Conservation (phyloP, 345 rosid species). For the Pistacia integerrima region DNA sequence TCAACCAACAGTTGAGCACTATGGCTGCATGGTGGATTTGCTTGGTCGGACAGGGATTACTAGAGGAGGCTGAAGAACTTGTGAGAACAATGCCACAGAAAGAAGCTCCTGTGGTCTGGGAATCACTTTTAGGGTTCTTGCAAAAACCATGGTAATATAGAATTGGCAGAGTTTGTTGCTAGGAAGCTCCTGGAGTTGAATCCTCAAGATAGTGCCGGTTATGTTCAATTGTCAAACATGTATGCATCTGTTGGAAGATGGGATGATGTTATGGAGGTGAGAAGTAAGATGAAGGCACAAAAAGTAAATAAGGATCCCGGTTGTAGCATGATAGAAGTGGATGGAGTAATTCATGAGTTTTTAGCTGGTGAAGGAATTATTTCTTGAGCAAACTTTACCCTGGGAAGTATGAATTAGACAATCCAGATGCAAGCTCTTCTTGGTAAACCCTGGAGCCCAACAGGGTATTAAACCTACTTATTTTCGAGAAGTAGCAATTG, state of each 20-base stretch:
- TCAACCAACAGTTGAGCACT: slow-evolving; percentile 52
- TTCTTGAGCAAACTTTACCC: slow-evolving; percentile 24
- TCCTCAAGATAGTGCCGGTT: slow-evolving; percentile 35
- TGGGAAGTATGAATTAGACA: background rate
- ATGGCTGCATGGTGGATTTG: slow-evolving; percentile 57
- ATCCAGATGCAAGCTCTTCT: background rate
- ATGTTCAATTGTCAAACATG: slow-evolving; percentile 45
- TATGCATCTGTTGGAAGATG: slow-evolving; percentile 44
- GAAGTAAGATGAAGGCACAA: slow-evolving; percentile 39
- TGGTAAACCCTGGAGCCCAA: background rate
- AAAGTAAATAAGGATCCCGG: slow-evolving; percentile 44
- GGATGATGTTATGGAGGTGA: slow-evolving; percentile 38
- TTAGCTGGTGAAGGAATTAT: slow-evolving; percentile 50
- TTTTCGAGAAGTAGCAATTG: background rate
- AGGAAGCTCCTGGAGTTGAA: slow-evolving; percentile 33
- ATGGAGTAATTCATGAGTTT: slow-evolving; percentile 48
- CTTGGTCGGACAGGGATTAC: slow-evolving; percentile 45
- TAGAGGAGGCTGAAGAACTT: slow-evolving; percentile 47
- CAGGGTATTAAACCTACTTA: background rate
- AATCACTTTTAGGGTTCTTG: slow-evolving; percentile 46
- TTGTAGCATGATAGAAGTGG: slow-evolving; percentile 47
- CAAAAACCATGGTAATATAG: slow-evolving; percentile 41
- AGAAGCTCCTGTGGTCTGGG: slow-evolving; percentile 34
- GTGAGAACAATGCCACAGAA: slow-evolving; percentile 29
- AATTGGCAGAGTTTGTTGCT: slow-evolving; percentile 44